Percentiles rank a stretch among this genome's conserved stretches.
phyloP scores from a whole-genome alignment of 2,329 filamentous ascomycete species.

The Venturia pyrina region DNA sequence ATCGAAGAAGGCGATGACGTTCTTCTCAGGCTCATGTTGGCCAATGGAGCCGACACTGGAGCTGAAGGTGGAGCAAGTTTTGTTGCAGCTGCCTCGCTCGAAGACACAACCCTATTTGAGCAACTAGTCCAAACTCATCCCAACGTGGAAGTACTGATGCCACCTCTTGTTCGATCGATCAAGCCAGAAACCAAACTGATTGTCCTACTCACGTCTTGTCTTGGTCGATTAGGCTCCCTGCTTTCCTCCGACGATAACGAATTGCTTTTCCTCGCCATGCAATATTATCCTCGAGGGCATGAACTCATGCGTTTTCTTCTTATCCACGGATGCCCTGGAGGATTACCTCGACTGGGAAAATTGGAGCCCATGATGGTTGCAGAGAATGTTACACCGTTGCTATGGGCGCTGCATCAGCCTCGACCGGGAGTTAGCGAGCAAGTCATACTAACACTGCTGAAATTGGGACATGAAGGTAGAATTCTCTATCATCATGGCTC shows the following conservation, averaged over 20 bases:
- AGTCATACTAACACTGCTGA: constrained; percentile 3
- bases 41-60: neutral
- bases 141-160: neutral
- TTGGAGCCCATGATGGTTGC: neutral
- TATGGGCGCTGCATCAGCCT: constrained; percentile 9
- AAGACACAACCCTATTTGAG: neutral
- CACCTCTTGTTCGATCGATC: neutral
- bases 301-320: constrained; percentile 2
- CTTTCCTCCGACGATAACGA: neutral
- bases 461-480: constrained; percentile 6
- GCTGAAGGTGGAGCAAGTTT: neutral
- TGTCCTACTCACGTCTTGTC: neutral
- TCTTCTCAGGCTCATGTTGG: constrained; percentile 1
- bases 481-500: neutral
- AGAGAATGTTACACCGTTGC: constrained; percentile 9
- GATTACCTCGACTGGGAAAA: neutral
- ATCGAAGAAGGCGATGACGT: neutral
- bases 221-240: neutral
- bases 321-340: neutral
- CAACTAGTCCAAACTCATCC: neutral
- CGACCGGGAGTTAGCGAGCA: neutral
- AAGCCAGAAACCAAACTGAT: neutral
- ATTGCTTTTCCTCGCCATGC: constrained; percentile 6
- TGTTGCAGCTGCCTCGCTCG: neutral
- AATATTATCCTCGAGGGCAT: neutral